Base-by-base conservation (phyloP, 257 asterid genomes). In the Nicotiana otophora region DNA sequence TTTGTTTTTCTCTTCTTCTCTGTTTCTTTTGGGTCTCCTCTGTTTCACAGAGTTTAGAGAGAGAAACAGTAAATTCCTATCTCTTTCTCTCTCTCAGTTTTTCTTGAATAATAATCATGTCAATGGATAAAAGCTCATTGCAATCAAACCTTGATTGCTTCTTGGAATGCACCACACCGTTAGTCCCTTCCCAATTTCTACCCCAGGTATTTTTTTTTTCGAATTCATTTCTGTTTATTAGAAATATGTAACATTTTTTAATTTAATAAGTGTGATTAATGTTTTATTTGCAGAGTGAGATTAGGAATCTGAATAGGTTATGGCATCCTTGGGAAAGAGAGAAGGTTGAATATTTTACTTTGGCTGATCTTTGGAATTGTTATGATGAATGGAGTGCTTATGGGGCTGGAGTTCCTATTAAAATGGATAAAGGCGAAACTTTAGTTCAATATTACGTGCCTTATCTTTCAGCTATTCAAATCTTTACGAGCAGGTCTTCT, bases 271-370 rank as follows among this genome's bases (percentile, higher is more conserved):
- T 64, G 61, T 61, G 16, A 46, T 63, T 60, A 3, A 31, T 64
- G 77, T 48, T 31, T 14, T 17, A 20, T 77, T 34, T 51, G 81
- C 87, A 92, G 99, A 88, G 91, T 88, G 99, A 94, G 84, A 87
- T 87, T 66, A 93, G 90, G 87, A 94, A 90, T 86, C 95, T 96
- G 33, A 94, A 96, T 81, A 92, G 83, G 95, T 91, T 96, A 39
- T 96, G 99, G 99, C 93, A 93, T 87, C 98, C 98, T n/a, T 91
- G 93, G 91, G 99, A 88, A 82, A 90, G 97, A 82, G 99, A 94
- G 82, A 92, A 91, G 66, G 88, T 94, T 53, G 98, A 96, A 82
- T 96, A 89, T 83, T 94, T 94, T 77, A 90, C 92, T 28, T 90
- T 96, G 72, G 88, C 88, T 87, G 99, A 94, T 87, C 95, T 96